Evolutionary conservation across 495 filamentous ascomycete species (phyloP).

Genomic region (Lasiosphaeris hirsuta): DNA sequence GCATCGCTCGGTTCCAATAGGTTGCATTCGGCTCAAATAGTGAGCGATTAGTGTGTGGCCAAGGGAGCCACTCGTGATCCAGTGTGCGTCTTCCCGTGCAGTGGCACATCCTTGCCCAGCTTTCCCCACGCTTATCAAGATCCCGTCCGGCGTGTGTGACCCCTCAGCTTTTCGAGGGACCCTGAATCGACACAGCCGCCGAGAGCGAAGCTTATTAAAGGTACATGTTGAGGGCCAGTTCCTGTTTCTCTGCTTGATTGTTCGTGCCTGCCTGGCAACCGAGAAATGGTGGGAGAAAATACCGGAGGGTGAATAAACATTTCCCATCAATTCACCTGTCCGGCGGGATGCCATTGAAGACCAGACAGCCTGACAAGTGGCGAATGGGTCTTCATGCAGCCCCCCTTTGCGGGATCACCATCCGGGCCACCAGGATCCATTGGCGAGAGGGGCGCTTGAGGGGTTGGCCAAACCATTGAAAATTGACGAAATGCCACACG

Average conservation of each 20-base stretch:
- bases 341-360: background rate
- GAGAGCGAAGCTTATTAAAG: slow-evolving; percentile 10
- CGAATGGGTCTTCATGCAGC: slow-evolving; percentile 1
- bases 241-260: background rate
- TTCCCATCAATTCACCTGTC: background rate
- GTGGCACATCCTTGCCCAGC: slow-evolving; percentile 9
- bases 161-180: slow-evolving; percentile 11
- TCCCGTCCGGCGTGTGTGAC: slow-evolving; percentile 16
- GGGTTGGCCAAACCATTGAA: slow-evolving; percentile 1
- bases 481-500: slow-evolving; percentile 6
- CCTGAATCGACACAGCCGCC: slow-evolving; percentile 8
- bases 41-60: slow-evolving; percentile 19
- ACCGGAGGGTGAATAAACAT: background rate
- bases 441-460: background rate
- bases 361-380: background rate
- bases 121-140: slow-evolving; percentile 29
- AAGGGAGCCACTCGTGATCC: slow-evolving; percentile 14
- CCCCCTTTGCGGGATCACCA: slow-evolving; percentile 12
- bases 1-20: slow-evolving; percentile 13
- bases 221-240: background rate
- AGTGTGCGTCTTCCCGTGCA: slow-evolving; percentile 6
- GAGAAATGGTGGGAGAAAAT: no score
- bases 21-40: slow-evolving; percentile 26
- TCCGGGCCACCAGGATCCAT: slow-evolving; percentile 8
- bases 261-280: no score